phyloP scores from a whole-genome alignment of 1,139 yeast species.

The Hyphopichia burtonii region DNA sequence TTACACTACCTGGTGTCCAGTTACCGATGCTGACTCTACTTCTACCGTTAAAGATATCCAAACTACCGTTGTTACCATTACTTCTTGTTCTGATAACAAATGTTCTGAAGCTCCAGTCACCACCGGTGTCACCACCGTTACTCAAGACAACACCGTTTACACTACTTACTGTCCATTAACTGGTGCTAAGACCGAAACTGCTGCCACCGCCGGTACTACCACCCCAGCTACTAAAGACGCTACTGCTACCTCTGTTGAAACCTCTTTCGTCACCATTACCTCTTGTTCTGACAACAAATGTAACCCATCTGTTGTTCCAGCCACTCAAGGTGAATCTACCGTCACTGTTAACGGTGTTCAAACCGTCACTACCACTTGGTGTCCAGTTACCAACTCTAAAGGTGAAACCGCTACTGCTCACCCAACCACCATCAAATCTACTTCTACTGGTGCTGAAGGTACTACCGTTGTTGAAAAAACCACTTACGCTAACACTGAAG shows the following conservation, averaged over 20 bases:
- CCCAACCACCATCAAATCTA: constrained; percentile 19
- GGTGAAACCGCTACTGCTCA: constrained; percentile 13
- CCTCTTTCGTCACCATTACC: constrained; percentile 19
- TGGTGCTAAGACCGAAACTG: constrained; percentile 1
- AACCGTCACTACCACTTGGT: constrained; percentile 32
- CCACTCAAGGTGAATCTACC: constrained; percentile 16
- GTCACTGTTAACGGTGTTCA: constrained; percentile 21
- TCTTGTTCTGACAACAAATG: constrained; percentile 12
- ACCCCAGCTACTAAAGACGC: neutral
- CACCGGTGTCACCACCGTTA: constrained; percentile 21
- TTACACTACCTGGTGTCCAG: constrained; percentile 24
- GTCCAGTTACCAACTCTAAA: constrained; percentile 20
- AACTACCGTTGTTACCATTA: constrained; percentile 46
- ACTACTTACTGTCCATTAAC: constrained; percentile 34
- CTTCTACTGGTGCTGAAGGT: constrained; percentile 16
- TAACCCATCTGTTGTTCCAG: constrained; percentile 3
- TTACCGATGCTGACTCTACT: constrained; percentile 12
- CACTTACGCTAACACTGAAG: constrained; percentile 22
- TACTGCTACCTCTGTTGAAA: constrained; percentile 4
- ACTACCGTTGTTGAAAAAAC: constrained; percentile 21
- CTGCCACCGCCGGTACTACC: neutral
- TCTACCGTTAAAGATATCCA: constrained; percentile 23
- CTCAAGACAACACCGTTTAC: constrained; percentile 28
- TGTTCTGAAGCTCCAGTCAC: constrained; percentile 29
- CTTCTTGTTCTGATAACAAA: constrained; percentile 42